Conservation (phyloP, 345 rosid genomes). For the Excoecaria agallocha region DNA sequence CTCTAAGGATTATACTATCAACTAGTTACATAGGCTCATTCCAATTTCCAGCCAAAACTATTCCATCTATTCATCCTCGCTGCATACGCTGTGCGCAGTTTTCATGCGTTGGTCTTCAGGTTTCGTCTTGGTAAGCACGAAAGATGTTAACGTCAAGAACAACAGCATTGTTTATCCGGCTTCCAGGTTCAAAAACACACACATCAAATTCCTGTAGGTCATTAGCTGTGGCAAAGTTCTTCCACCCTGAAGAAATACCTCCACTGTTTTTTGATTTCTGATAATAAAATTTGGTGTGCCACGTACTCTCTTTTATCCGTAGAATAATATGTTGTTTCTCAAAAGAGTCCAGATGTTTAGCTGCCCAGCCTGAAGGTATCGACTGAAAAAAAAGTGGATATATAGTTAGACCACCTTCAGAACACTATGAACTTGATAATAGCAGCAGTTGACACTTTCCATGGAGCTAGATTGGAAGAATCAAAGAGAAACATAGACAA, state of each 20-base stretch:
- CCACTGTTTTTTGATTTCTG: slow-evolving; percentile 32
- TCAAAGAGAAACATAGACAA: neutral
- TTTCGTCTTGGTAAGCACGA: slow-evolving; percentile 28
- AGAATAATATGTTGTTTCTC: slow-evolving; percentile 43
- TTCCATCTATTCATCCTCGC: neutral
- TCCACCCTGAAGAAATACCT: slow-evolving; percentile 57
- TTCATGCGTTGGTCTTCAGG: too few relatives aligned
- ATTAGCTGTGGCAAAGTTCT: slow-evolving; percentile 42
- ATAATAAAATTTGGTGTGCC: slow-evolving; percentile 34
- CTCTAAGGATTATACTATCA: neutral
- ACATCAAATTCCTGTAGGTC: slow-evolving; percentile 46
- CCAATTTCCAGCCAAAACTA: neutral
- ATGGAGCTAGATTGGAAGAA: neutral
- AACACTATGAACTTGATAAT: neutral
- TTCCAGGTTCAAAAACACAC: slow-evolving; percentile 41
- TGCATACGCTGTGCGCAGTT: neutral
- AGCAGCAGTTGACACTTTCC: neutral
- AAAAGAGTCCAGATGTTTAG: slow-evolving; percentile 22
- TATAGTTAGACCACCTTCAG: neutral
- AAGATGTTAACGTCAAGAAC: slow-evolving; percentile 44
- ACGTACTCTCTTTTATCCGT: slow-evolving; percentile 23
- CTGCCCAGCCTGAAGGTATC: slow-evolving; percentile 39
- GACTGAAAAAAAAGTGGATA: slow-evolving; percentile 27
- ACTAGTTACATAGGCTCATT: neutral
- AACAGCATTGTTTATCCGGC: slow-evolving; percentile 14